Conservation (phyloP, 2,329 filamentous ascomycete species). For the Ceratocystis smalleyi region DNA sequence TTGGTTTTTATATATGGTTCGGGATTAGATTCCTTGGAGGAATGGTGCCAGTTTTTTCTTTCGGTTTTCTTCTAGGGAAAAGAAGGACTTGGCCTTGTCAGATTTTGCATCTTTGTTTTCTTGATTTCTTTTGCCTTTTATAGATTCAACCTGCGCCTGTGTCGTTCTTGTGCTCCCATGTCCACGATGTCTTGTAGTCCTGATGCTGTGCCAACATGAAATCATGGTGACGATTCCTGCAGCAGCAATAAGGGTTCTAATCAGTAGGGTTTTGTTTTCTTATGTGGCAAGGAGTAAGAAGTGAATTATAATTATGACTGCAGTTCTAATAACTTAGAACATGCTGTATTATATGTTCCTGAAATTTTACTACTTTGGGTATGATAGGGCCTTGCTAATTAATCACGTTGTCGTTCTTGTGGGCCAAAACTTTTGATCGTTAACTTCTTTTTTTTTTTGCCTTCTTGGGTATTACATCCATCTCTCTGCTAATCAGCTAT, state of each 20-base stretch:
- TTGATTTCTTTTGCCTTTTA: slow-evolving; percentile 1
- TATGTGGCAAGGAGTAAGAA: too few relatives aligned
- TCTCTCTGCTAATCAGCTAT: slow-evolving; percentile 16
- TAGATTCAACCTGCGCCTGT: neutral
- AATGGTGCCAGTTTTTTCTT: neutral
- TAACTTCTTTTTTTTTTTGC: slow-evolving; percentile 16
- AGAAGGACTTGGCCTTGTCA: neutral
- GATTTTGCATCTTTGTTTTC: neutral
- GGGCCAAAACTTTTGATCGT: slow-evolving; percentile 6
- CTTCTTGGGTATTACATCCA: slow-evolving; percentile 15
- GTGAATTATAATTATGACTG: too few relatives aligned
- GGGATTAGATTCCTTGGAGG: slow-evolving; percentile 5
- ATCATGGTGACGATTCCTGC: too few relatives aligned
- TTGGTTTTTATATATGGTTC: slow-evolving; percentile 8
- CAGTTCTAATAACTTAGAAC: too few relatives aligned
- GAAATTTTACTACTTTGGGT: too few relatives aligned
- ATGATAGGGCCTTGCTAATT: too few relatives aligned
- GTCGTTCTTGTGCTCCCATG: neutral
- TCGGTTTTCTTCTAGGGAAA: neutral
- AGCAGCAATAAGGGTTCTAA: too few relatives aligned
- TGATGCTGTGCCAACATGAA: too few relatives aligned
- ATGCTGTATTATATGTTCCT: too few relatives aligned
- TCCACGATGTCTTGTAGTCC: too few relatives aligned
- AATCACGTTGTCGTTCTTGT: too few relatives aligned
- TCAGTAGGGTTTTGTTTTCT: too few relatives aligned